phyloP scores from a whole-genome alignment of 352 stramenopile genomes.

The Plasmopara muralis region DNA sequence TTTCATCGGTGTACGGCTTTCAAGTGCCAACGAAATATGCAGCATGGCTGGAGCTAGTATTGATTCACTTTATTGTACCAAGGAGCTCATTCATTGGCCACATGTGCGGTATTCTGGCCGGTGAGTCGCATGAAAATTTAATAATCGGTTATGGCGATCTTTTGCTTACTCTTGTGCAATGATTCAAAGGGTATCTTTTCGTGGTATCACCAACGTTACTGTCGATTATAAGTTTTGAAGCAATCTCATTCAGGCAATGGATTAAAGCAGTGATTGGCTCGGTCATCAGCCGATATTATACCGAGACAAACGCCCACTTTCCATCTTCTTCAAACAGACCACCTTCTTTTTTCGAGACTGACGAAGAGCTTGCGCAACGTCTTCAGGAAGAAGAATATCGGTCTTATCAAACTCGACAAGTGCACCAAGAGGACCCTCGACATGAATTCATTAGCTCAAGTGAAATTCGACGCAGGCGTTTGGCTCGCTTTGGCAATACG shows the following conservation, averaged over 20 bases:
- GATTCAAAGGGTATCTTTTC: slow-evolving; percentile 22
- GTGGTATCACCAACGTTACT: slow-evolving; percentile 19
- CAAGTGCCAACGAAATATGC: slow-evolving; percentile 82
- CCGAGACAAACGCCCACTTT: not conserved
- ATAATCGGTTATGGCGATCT: not conserved
- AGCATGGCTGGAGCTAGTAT: slow-evolving; percentile 82
- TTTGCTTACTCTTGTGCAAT: not conserved
- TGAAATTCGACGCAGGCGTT: slow-evolving; percentile 23
- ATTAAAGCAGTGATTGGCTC: slow-evolving; percentile 3
- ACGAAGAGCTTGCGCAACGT: slow-evolving; percentile 20
- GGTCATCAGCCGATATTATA: slow-evolving; percentile 1
- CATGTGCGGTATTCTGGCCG: slow-evolving; percentile 83
- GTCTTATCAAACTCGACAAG: slow-evolving; percentile 2
- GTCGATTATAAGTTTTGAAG: slow-evolving; percentile 10
- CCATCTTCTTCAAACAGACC: not conserved
- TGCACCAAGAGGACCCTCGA: slow-evolving; percentile 3
- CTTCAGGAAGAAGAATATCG: slow-evolving; percentile 28
- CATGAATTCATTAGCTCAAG: slow-evolving; percentile 11
- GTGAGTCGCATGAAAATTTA: slow-evolving; percentile 11
- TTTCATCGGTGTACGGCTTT: slow-evolving; percentile 60
- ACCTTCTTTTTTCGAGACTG: slow-evolving; percentile 15
- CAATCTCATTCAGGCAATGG: slow-evolving; percentile 8
- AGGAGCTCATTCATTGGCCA: slow-evolving; percentile 81
- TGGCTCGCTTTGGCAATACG: slow-evolving; percentile 20
- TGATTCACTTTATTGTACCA: slow-evolving; percentile 83